Conservation (phyloP, 2,329 filamentous ascomycete genomes). For the Lizonia empirigonia region DNA sequence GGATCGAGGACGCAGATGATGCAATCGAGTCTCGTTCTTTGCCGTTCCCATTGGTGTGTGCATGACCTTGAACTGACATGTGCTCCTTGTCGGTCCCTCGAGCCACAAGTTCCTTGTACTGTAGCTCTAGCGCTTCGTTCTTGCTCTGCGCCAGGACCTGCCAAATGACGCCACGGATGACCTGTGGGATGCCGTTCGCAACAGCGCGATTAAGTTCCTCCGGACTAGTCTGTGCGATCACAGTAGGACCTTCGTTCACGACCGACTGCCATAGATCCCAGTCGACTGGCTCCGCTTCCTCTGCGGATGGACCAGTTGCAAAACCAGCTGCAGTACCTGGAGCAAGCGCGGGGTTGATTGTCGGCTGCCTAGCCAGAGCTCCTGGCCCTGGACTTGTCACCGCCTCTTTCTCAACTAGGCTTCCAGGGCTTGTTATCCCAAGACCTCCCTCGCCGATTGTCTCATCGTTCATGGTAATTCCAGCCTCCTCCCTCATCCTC, state of each 20-base stretch:
- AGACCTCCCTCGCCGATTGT: slow-evolving; percentile 55
- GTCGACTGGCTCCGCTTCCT: slow-evolving; percentile 76
- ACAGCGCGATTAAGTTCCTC: slow-evolving; percentile 91
- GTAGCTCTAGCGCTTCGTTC: slow-evolving; percentile 82
- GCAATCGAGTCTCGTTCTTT: slow-evolving; percentile 70
- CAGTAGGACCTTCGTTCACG: slow-evolving; percentile 90
- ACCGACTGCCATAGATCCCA: slow-evolving; percentile 98
- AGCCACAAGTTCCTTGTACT: slow-evolving; percentile 82
- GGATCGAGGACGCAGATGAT: slow-evolving; percentile 84
- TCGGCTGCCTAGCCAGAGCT: slow-evolving; percentile 59
- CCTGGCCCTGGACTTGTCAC: slow-evolving; percentile 38
- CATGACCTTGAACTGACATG: slow-evolving; percentile 31
- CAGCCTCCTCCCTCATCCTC: slow-evolving; percentile 53
- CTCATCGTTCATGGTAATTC: slow-evolving; percentile 49
- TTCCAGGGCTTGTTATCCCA: slow-evolving; percentile 52
- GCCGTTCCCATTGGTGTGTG: slow-evolving; percentile 52
- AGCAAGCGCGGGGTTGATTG: slow-evolving; percentile 72
- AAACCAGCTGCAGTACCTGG: slow-evolving; percentile 87
- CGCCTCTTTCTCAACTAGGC: slow-evolving; percentile 43
- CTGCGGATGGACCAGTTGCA: slow-evolving; percentile 74
- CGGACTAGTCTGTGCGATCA: slow-evolving; percentile 83
- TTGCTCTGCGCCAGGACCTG: slow-evolving; percentile 96
- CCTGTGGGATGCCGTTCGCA: slow-evolving; percentile 88
- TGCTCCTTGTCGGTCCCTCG: slow-evolving; percentile 80
- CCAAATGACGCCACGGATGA: slow-evolving; percentile 98